Conservation (phyloP, 306 rosid genomes). For the Sindora glabra region DNA sequence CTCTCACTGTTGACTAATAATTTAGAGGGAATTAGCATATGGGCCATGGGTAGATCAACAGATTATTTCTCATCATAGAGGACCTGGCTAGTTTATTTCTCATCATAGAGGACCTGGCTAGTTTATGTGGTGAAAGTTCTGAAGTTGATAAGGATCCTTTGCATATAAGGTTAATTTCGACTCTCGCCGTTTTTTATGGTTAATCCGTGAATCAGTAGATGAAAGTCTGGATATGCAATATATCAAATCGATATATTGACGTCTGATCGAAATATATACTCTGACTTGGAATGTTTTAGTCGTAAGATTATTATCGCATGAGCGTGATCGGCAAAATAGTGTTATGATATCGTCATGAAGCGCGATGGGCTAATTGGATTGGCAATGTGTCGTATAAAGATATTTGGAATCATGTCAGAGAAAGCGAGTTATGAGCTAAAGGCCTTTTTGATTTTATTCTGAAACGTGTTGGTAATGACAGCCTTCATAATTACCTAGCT, state of each 20-base stretch:
- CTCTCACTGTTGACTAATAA: slow-evolving; percentile 25
- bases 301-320: slow-evolving; percentile 40
- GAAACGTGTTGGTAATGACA: not conserved
- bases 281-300: slow-evolving; percentile 23
- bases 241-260: slow-evolving; percentile 10
- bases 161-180: not conserved
- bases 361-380: slow-evolving; percentile 2
- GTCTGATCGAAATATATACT: slow-evolving; percentile 14
- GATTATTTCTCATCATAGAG: too few relatives aligned
- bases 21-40: slow-evolving; percentile 28
- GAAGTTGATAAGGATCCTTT: slow-evolving; percentile 13
- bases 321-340: slow-evolving; percentile 6
- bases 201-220: slow-evolving; percentile 23
- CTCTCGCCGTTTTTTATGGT: slow-evolving; percentile 13
- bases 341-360: not conserved
- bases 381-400: not conserved
- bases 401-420: slow-evolving; percentile 16
- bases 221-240: slow-evolving; percentile 21
- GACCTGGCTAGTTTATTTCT: not conserved
- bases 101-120: not conserved
- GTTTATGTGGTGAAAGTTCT: slow-evolving; percentile 12
- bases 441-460: not conserved
- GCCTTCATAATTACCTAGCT: too few relatives aligned
- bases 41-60: slow-evolving; percentile 36
- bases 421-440: not conserved